Percentiles rank a stretch among this genome's conserved stretches.
Evolutionary conservation across 306 rosid genomes (phyloP).

Genomic region (Aeschynomene evenia): DNA sequence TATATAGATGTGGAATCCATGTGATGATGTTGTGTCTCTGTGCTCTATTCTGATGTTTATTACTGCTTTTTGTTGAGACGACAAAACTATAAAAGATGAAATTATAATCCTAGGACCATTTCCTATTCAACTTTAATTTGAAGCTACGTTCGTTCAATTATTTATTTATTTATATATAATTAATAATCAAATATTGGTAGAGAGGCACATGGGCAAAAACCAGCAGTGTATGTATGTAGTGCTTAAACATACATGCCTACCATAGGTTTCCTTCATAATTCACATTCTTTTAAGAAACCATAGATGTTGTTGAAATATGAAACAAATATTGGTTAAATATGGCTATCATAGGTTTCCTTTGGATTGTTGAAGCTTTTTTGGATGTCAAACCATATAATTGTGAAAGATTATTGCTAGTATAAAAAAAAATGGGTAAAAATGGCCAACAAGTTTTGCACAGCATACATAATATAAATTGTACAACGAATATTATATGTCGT

Average conservation of each 20-base stretch:
- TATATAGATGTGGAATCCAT: constrained; percentile 52
- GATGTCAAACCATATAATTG: constrained; percentile 25
- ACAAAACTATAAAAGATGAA: constrained; percentile 32
- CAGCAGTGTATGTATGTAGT: too few species aligned
- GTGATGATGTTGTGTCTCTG: constrained; percentile 44
- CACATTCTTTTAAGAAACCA: too few species aligned
- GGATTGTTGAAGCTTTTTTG: background rate
- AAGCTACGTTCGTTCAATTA: too few species aligned
- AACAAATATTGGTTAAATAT: too few species aligned
- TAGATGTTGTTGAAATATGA: too few species aligned
- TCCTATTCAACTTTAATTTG: constrained; percentile 6
- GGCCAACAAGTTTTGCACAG: too few species aligned
- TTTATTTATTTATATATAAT: too few species aligned
- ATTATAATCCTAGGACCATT: constrained; percentile 14
- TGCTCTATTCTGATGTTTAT: constrained; percentile 19
- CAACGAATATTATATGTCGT: too few species aligned
- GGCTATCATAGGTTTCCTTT: background rate
- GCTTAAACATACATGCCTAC: background rate
- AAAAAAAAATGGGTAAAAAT: too few species aligned
- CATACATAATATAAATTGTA: too few species aligned
- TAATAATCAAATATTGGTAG: constrained; percentile 16
- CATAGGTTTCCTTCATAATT: background rate
- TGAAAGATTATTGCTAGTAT: too few species aligned
- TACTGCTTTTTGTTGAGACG: constrained; percentile 26
- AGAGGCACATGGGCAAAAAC: constrained; percentile 32